Percentiles rank a stretch among this genome's conserved stretches.
Conservation (phyloP, 2,329 filamentous ascomycete species). For the Botrytis elliptica region DNA sequence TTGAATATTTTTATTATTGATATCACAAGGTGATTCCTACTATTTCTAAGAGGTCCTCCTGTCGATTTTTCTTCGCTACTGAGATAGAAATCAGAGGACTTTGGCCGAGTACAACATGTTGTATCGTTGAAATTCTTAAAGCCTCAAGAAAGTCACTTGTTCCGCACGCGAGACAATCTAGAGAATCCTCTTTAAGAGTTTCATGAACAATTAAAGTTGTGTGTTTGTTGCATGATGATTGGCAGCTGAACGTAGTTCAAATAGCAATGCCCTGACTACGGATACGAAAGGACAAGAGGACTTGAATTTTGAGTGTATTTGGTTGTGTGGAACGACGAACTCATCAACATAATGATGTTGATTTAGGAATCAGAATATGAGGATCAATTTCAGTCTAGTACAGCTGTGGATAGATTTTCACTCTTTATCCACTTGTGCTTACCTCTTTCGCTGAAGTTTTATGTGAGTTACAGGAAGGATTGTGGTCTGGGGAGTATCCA, state of each 20-base stretch:
- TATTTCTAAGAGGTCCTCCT: not conserved
- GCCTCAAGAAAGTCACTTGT: not conserved
- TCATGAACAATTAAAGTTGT: not conserved
- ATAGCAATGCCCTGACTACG: not conserved
- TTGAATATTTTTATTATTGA: not conserved
- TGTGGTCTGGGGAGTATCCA: not conserved
- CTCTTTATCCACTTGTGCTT: too few relatives aligned
- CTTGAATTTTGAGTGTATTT: not conserved
- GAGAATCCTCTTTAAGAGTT: fast-evolving
- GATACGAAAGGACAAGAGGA: not conserved
- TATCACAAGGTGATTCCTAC: not conserved
- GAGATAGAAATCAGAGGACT: not conserved
- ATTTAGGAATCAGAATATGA: not conserved
- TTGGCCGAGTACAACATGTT: not conserved
- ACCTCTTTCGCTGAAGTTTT: too few relatives aligned
- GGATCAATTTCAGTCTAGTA: not conserved
- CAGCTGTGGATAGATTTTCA: not conserved
- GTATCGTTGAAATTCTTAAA: fast-evolving
- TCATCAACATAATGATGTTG: not conserved
- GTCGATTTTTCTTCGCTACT: not conserved
- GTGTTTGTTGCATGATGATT: not conserved
- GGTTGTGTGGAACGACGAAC: not conserved
- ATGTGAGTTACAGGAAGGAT: too few relatives aligned
- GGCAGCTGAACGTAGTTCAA: not conserved
- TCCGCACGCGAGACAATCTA: not conserved